These are phyloP conservation scores for Myxozyma geophila DNA, from an alignment of 805 yeast genomes.

Conservation along the genomic window DNA sequence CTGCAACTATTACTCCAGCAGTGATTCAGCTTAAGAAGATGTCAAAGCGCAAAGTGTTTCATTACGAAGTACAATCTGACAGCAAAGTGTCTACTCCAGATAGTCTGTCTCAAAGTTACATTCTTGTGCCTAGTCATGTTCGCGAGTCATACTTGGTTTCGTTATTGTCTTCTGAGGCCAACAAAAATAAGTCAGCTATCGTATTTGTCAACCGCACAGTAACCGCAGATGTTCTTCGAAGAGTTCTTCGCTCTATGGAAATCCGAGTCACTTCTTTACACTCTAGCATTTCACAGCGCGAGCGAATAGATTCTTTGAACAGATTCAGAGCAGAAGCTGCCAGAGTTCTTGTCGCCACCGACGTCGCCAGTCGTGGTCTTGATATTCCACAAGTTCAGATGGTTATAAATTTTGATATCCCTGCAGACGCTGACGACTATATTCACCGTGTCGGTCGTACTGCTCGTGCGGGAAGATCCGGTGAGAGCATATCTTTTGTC, in stretches of 20 bases:
- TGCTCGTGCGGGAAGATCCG: slow-evolving; percentile 94
- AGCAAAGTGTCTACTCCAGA: slow-evolving; percentile 71
- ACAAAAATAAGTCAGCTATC: slow-evolving; percentile 70
- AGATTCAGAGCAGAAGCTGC: slow-evolving; percentile 95
- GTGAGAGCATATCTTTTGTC: slow-evolving; percentile 80
- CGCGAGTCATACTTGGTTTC: slow-evolving; percentile 85
- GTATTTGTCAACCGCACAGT: slow-evolving; percentile 89
- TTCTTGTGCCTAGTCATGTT: slow-evolving; percentile 83
- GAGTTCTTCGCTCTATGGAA: slow-evolving; percentile 73
- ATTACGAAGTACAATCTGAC: slow-evolving; percentile 20
- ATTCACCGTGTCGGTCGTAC: slow-evolving; percentile 98
- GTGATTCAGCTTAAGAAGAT: slow-evolving; percentile 83
- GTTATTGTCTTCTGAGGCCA: slow-evolving; percentile 64
- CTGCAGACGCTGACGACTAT: slow-evolving; percentile 94
- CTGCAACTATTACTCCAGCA: slow-evolving; percentile 95
- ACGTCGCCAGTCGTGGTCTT: slow-evolving; percentile 95
- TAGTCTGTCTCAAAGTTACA: slow-evolving; percentile 65
- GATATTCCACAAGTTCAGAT: slow-evolving; percentile 93
- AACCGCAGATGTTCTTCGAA: slow-evolving; percentile 84
- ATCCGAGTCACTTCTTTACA: slow-evolving; percentile 87
- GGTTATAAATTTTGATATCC: slow-evolving; percentile 89
- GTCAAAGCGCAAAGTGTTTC: slow-evolving; percentile 62
- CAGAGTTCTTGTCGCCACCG: slow-evolving; percentile 89
- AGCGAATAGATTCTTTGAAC: slow-evolving; percentile 87
- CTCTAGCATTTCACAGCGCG: slow-evolving; percentile 92